A percentile compares a stretch with the other conserved stretches of the same genome.
These are phyloP conservation scores for Neonectria ditissima DNA, from an alignment of 2,329 filamentous ascomycete species.

Conservation along the genomic window DNA sequence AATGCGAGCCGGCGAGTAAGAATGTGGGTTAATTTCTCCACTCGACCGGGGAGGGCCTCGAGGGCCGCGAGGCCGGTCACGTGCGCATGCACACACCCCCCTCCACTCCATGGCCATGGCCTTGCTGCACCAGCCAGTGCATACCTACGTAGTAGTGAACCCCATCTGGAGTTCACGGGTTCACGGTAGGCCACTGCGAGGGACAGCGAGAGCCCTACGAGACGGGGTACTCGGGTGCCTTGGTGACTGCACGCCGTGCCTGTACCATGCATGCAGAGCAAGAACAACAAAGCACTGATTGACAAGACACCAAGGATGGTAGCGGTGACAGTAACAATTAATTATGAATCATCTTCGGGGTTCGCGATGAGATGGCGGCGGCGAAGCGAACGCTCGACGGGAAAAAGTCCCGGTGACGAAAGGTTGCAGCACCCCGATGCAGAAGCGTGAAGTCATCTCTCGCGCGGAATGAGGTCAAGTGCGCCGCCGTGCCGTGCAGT, in stretches of 20 bases:
- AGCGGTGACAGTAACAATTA: constrained; percentile 30
- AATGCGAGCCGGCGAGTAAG: constrained; percentile 13
- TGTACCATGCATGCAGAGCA: constrained; percentile 3
- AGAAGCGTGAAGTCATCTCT: constrained; percentile 17
- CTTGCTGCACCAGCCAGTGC: background rate
- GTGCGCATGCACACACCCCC: background rate
- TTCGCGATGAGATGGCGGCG: constrained; percentile 10
- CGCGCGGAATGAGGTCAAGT: constrained; percentile 6
- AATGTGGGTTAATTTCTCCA: constrained; percentile 23
- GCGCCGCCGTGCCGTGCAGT: constrained; percentile 4
- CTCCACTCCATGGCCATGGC: background rate
- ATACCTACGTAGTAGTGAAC: no score
- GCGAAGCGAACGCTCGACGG: constrained; percentile 10
- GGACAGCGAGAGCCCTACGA: background rate
- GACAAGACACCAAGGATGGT: background rate
- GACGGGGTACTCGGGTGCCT: background rate
- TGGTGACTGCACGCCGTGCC: background rate
- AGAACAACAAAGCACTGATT: constrained; percentile 4
- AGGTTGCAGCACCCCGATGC: constrained; percentile 18
- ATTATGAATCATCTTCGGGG: constrained; percentile 15
- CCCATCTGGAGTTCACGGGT: background rate
- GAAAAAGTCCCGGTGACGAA: background rate
- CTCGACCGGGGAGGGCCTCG: background rate
- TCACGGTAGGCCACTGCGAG: background rate
- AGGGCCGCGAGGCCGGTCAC: constrained; percentile 1